Base-by-base conservation (phyloP, 768 basidiomycete species). In the Vararia minispora region DNA sequence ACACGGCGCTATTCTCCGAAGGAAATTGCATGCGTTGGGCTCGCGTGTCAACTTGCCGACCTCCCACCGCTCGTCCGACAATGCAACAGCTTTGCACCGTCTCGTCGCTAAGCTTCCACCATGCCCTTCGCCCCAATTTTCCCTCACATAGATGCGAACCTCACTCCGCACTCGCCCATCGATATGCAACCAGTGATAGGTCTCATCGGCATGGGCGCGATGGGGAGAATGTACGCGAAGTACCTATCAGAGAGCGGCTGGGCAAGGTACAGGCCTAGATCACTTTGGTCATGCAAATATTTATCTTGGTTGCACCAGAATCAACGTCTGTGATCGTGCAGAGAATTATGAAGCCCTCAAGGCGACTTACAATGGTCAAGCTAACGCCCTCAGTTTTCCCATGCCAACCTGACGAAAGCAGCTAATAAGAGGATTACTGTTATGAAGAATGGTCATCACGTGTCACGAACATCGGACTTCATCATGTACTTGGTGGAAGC, bases 401-500 rank as follows among this genome's bases (percentile, higher is more conserved):
- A 25, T 28, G 24, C 14, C 30, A 26, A 20, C 12, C 13, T 16
- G 25, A 21, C 33, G 54, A 35, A 18, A 28, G 6, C 47, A 81
- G 80, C 57, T 21, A 58, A 62, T 6, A 68, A 79, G n/a, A 72
- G 72, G 5, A 65, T 97, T 39, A 66, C 62, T 2, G 78, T 86
- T 5, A 61, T 85, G 36, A 56, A 49, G n/a, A 78, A 92, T 50
- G 94, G 94, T 0, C 89, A 97, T 51, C 69, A 69, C 18, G 91
- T 98, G 11, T 80, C 92, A 2, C 74, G 94, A 8, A 71, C 81
- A 3, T 84, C 89, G 21, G 94, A 98, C 59, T 86, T 90, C 46
- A 85, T 98, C 58, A 71, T 98, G 53, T 98, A 97, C 59, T 84
- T 87, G 13, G 89, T 98, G 33, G 92, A 97, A 54, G 91, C 94